Evolutionary conservation across 1,284 basidiomycete species (phyloP).

Genomic region (Singerocomus inundabilis): DNA sequence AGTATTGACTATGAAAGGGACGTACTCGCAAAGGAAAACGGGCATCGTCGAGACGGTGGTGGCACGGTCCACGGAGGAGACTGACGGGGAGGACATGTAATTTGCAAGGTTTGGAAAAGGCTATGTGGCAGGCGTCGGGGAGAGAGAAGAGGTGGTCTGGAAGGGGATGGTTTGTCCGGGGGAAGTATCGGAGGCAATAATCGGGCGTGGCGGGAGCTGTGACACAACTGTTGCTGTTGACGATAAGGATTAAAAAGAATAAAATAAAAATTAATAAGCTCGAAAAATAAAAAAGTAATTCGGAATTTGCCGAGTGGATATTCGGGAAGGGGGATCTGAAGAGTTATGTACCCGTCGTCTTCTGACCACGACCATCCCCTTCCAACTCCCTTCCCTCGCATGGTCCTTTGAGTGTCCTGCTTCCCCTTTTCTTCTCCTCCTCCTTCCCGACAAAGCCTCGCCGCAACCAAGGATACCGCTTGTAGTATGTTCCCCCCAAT

Average conservation of each 20-base stretch:
- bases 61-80: no score
- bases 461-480: constrained; percentile 77
- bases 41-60: background rate
- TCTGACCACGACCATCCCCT: constrained; percentile 28
- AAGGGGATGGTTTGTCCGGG: background rate
- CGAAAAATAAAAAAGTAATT: background rate
- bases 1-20: constrained; percentile 8
- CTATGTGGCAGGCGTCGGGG: no score
- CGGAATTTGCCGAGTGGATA: constrained; percentile 30
- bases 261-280: constrained; percentile 11
- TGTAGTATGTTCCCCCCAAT: constrained; percentile 48
- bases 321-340: constrained; percentile 15
- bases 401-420: constrained; percentile 42
- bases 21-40: background rate
- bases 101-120: no score
- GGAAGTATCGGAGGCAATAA: constrained; percentile 7
- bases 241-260: constrained; percentile 23
- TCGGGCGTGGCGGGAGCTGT: constrained; percentile 16
- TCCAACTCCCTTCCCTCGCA: constrained; percentile 26
- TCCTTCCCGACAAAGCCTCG: constrained; percentile 42
- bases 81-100: no score
- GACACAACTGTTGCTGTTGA: constrained; percentile 18
- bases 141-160: background rate
- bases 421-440: constrained; percentile 36
- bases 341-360: constrained; percentile 32